phyloP scores from a whole-genome alignment of 1,284 basidiomycete species.

The Ganoderma sinense region DNA sequence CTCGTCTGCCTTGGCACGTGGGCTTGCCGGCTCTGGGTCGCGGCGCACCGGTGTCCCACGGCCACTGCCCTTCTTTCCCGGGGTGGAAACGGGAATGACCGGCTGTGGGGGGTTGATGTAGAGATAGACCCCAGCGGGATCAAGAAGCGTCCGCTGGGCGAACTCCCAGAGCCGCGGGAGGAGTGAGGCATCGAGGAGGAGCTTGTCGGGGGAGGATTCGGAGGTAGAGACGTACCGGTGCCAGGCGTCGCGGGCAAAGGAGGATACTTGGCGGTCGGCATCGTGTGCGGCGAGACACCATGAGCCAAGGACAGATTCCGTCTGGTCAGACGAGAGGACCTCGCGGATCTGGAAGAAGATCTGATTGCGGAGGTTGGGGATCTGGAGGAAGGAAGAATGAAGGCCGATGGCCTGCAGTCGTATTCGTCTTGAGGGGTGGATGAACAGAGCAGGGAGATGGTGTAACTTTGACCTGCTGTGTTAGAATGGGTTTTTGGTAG shows the following conservation, averaged over 20 bases:
- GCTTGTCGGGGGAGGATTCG: slow-evolving; percentile 29
- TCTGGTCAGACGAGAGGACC: slow-evolving; percentile 58
- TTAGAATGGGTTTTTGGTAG: neutral
- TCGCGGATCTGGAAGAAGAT: slow-evolving; percentile 70
- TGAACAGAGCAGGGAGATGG: slow-evolving; percentile 83
- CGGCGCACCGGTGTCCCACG: slow-evolving; percentile 37
- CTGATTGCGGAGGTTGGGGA: slow-evolving; percentile 59
- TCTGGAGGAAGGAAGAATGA: slow-evolving; percentile 73
- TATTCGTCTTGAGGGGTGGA: slow-evolving; percentile 84
- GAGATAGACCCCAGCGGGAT: slow-evolving; percentile 70
- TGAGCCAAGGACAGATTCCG: slow-evolving; percentile 79
- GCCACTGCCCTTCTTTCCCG: slow-evolving; percentile 42
- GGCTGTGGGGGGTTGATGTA: slow-evolving; percentile 76
- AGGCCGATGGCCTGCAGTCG: slow-evolving; percentile 74
- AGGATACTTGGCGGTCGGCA: slow-evolving; percentile 69
- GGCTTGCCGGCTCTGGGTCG: slow-evolving; percentile 36
- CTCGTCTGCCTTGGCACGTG: slow-evolving; percentile 56
- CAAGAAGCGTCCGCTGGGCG: slow-evolving; percentile 62
- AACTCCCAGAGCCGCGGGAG: slow-evolving; percentile 54
- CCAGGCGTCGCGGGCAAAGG: slow-evolving; percentile 64
- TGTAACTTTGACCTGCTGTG: slow-evolving; percentile 65
- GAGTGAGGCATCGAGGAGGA: slow-evolving; percentile 48
- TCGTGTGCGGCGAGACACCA: slow-evolving; percentile 84
- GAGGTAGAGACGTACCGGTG: slow-evolving; percentile 45
- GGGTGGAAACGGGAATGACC: slow-evolving; percentile 38